Evolutionary conservation across 2,329 filamentous ascomycete species (phyloP).

Genomic region (Arthroderma uncinatum): DNA sequence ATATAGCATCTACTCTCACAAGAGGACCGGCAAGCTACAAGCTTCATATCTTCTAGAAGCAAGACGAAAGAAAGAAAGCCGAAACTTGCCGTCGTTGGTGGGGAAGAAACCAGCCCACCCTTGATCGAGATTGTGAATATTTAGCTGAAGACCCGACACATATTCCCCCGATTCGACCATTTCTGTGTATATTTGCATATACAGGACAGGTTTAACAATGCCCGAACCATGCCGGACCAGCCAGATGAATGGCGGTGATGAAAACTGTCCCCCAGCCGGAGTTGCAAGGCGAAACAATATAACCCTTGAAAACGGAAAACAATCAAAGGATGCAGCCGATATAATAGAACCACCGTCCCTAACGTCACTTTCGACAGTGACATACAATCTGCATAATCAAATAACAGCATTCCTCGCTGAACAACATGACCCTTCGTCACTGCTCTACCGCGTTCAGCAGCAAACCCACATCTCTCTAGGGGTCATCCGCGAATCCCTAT

Average conservation of each 20-base stretch:
- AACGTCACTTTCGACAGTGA: slow-evolving; percentile 44
- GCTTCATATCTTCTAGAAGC: not conserved
- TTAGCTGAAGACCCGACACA: not conserved
- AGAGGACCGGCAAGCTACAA: not conserved
- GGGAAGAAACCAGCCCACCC: not conserved
- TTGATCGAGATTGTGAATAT: not conserved
- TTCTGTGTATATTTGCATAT: not conserved
- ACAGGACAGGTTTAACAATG: not conserved
- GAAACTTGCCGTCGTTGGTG: not conserved
- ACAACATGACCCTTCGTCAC: slow-evolving; percentile 43
- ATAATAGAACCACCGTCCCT: slow-evolving; percentile 9
- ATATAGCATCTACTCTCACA: not conserved
- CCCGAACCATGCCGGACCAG: not conserved
- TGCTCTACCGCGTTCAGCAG: slow-evolving; percentile 54
- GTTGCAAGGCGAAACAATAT: not conserved
- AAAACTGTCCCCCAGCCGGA: not conserved
- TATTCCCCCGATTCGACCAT: not conserved
- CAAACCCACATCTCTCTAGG: slow-evolving; percentile 62
- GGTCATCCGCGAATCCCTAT: slow-evolving; percentile 64
- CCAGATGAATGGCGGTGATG: not conserved
- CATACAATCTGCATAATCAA: slow-evolving; percentile 51
- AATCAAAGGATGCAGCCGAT: not conserved
- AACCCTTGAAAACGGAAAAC: not conserved
- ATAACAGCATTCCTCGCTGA: slow-evolving; percentile 56
- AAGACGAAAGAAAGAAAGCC: not conserved